A percentile compares a stretch with the other conserved stretches of the same genome.
Evolutionary conservation across 371 early-diverging fungal genomes (phyloP).

Genomic region (Dipsacomyces acuminosporus): DNA sequence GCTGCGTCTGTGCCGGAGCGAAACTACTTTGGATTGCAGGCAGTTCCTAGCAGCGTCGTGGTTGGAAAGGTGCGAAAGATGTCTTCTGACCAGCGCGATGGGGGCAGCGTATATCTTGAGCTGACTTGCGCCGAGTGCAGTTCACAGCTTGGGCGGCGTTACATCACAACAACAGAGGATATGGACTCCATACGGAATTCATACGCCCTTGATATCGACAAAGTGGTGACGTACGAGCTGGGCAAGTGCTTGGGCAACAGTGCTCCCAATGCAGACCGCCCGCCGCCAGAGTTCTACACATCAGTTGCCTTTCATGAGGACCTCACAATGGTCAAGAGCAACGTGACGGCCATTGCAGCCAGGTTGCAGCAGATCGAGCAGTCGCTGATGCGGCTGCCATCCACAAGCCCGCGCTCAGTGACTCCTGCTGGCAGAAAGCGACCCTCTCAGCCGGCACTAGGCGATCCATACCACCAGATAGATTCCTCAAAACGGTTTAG

Average conservation of each 20-base stretch:
- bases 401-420: conserved; percentile 23
- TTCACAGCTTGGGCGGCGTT: conserved; percentile 20
- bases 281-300: conserved; percentile 38
- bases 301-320: conserved; percentile 28
- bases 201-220: conserved; percentile 29
- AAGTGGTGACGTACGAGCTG: conserved; percentile 39
- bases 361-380: conserved; percentile 34
- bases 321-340: conserved; percentile 29
- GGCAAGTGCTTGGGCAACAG: conserved; percentile 28
- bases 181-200: conserved; percentile 27
- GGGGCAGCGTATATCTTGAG: conserved; percentile 30
- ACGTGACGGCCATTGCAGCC: conserved; percentile 37
- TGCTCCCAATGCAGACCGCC: conserved; percentile 4
- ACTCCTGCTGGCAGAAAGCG: conserved; percentile 13
- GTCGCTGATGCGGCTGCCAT: conserved; percentile 9
- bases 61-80: conserved; percentile 18
- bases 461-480: conserved; percentile 19
- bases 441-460: conserved; percentile 13
- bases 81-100: conserved; percentile 21
- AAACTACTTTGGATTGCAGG: conserved; percentile 32
- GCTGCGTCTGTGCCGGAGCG: conserved; percentile 37
- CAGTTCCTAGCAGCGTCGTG: conserved; percentile 29
- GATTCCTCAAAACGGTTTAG: conserved; percentile 30
- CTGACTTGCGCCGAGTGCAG: conserved; percentile 34
- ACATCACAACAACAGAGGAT: conserved; percentile 27